Base-by-base conservation (phyloP, 2,329 filamentous ascomycete species). In the Alternaria atra region DNA sequence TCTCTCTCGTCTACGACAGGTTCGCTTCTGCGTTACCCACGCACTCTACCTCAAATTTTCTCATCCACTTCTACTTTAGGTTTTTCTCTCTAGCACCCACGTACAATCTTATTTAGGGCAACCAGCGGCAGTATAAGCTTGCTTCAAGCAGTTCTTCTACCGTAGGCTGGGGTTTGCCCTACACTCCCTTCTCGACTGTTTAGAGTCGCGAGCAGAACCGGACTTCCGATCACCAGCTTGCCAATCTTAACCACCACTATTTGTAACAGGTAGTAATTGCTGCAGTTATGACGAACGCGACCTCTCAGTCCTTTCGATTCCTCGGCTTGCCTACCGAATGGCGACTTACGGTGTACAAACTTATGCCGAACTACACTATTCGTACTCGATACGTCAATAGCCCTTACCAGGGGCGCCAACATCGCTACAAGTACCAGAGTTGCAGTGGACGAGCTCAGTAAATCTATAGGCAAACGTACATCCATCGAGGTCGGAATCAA, bases 401-500 rank as follows among this genome's bases (percentile, higher is more conserved):
- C 20, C 20, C 20, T 20, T 20, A 20, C 20, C 20, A 20, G 20
- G 20, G 20, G 20, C 20, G 20, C 20, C 20, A 20, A 20, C 20
- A 20, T 20, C 20, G 20, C 20, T 20, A 20, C 20, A 20, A 2
- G 20, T 20, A 20, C 20, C 20, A 20, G 20, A 20, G 20, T 8
- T 7, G n/a, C 37, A 20, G 37, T 17, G 6, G 30, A 32, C 6
- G 30, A 32, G 30, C 10, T 32, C 10, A 2, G 6, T 37, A 15
- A 25, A 37, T 23, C n/a, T 34, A 50, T 37, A 20, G 27, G 34
- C 47, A 37, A 20, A 20, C 20, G 20, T 42, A 42, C 15, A 0
- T 29, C 15, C 0, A 0, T 5, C 0, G 15, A 4, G 35, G 7
- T 1, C 1, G 35, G n/a, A 15, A n/a, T 15, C 6, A 0, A 17